Conservation (phyloP, 1,284 basidiomycete species). For the Xerocomus nothofagi region DNA sequence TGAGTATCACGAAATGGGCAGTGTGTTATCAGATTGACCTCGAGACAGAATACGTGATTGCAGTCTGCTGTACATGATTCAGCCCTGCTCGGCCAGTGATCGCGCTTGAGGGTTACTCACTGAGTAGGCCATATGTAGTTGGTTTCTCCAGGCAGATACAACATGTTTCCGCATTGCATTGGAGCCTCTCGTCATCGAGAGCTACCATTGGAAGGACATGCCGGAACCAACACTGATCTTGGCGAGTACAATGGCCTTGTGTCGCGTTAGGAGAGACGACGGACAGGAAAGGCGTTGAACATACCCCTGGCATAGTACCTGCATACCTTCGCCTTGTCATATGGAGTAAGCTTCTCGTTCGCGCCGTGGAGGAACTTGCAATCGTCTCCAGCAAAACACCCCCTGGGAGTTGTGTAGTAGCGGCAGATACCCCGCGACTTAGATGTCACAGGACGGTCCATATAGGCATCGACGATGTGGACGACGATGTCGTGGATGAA, state of each 20-base stretch:
- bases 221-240: constrained; percentile 69
- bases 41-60: constrained; percentile 71
- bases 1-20: constrained; percentile 10
- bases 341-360: constrained; percentile 55
- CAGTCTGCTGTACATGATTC: constrained; percentile 51
- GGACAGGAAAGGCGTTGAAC: constrained; percentile 9
- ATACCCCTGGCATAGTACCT: constrained; percentile 58
- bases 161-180: constrained; percentile 44
- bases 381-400: constrained; percentile 61
- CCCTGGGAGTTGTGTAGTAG: constrained; percentile 58
- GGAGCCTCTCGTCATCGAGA: constrained; percentile 25
- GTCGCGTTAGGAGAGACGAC: not conserved
- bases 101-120: constrained; percentile 37
- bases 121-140: constrained; percentile 62
- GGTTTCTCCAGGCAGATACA: constrained; percentile 75
- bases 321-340: constrained; percentile 68
- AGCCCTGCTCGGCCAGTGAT: constrained; percentile 7
- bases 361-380: constrained; percentile 75
- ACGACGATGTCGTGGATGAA: constrained; percentile 4
- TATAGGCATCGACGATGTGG: constrained; percentile 25
- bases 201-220: constrained; percentile 43
- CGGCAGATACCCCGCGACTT: constrained; percentile 63
- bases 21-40: constrained; percentile 40
- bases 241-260: constrained; percentile 63
- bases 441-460: constrained; percentile 57